phyloP scores from a whole-genome alignment of 441 rosid species.

The Metrosideros polymorpha region DNA sequence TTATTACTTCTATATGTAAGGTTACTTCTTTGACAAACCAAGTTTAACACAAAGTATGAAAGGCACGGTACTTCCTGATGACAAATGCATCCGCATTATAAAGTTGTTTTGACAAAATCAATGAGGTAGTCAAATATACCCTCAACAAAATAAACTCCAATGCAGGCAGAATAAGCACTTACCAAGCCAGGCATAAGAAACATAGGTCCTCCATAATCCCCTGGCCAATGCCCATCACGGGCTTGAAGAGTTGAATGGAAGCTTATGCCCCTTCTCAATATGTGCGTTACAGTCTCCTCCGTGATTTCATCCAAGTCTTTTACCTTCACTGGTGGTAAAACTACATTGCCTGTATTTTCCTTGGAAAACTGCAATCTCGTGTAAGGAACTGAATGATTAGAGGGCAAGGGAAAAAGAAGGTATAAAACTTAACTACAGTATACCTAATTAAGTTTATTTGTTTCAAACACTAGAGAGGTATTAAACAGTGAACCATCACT shows the following conservation, averaged over 20 bases:
- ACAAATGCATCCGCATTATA: background rate
- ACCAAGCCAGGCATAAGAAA: constrained; percentile 93
- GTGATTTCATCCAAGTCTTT: constrained; percentile 38
- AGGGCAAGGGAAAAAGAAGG: background rate
- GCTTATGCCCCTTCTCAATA: constrained; percentile 53
- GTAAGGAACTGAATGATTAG: background rate
- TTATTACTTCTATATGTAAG: background rate
- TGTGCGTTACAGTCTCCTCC: constrained; percentile 30
- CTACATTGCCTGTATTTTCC: constrained; percentile 7
- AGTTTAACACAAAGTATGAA: background rate
- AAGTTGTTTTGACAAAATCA: background rate
- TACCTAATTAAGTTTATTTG: background rate
- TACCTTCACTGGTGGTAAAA: constrained; percentile 43
- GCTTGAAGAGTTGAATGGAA: constrained; percentile 73
- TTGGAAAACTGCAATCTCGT: constrained; percentile 39
- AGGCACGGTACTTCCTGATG: background rate
- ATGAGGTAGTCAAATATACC: background rate
- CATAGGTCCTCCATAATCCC: constrained; percentile 98
- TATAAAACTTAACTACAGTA: background rate
- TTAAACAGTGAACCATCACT: background rate
- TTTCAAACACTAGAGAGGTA: background rate
- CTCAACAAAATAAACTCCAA: background rate
- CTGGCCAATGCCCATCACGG: constrained; percentile 92
- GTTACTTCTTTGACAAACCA: background rate
- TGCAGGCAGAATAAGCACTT: constrained; percentile 9